These are phyloP conservation scores for Oryza nivara DNA, from an alignment of 176 grass and related monocot species.

Conservation along the genomic window DNA sequence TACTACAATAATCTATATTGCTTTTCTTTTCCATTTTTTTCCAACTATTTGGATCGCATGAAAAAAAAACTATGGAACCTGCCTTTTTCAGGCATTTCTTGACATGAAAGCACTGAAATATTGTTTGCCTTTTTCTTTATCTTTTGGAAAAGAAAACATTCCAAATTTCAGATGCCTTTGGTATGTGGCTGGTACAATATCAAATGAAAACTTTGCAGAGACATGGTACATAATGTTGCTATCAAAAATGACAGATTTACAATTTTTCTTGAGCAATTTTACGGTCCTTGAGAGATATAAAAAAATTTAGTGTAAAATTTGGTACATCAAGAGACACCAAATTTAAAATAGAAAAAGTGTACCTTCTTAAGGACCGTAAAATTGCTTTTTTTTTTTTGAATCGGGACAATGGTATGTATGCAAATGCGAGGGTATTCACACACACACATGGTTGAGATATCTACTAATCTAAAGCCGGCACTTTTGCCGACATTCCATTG, in stretches of 20 bases:
- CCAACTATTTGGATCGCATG: background rate
- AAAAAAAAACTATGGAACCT: background rate
- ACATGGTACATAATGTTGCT: background rate
- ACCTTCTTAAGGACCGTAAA: no score
- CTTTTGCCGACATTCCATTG: no score
- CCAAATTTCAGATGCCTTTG: background rate
- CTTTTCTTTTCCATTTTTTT: background rate
- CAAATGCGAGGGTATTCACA: background rate
- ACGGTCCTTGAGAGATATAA: no score
- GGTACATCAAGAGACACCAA: no score
- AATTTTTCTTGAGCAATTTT: background rate
- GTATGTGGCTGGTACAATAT: background rate
- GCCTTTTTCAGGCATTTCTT: slow-evolving; percentile 25
- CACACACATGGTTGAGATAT: no score
- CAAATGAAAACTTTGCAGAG: background rate
- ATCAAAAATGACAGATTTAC: background rate
- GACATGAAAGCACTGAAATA: slow-evolving; percentile 24
- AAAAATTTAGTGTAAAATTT: no score
- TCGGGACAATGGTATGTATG: background rate
- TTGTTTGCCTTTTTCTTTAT: slow-evolving; percentile 7
- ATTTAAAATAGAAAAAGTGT: no score
- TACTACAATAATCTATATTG: background rate
- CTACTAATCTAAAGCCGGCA: no score
- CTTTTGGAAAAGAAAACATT: background rate
- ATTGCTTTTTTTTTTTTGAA: no score